Percentiles rank a stretch among this genome's conserved stretches.
phyloP scores from a whole-genome alignment of 208 protist genomes.

The Acanthamoeba royreba region DNA sequence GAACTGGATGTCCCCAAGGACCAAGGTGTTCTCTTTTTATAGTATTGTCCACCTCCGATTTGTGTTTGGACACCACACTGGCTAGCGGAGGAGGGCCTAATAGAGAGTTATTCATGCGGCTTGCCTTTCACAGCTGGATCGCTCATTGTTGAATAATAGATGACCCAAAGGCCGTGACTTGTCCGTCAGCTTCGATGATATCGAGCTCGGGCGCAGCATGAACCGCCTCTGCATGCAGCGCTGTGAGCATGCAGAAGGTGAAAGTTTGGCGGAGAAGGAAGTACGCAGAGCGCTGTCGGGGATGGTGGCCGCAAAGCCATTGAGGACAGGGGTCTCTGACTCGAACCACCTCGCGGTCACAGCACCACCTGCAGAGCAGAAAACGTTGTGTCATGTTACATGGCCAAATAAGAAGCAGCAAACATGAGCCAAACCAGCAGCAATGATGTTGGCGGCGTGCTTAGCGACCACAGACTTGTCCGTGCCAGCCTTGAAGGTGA shows the following conservation, averaged over 20 bases:
- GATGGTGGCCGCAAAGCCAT: conserved; percentile 35
- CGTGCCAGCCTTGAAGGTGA: conserved; percentile 27
- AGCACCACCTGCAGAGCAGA: not conserved
- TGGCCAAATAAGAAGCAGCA: too few relatives aligned
- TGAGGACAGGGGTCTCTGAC: not conserved
- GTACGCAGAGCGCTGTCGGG: not conserved
- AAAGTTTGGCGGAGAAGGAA: not conserved
- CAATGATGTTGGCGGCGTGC: not conserved
- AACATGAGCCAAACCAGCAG: not conserved
- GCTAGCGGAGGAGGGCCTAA: too few relatives aligned
- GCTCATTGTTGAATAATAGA: not conserved
- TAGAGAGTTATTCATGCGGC: too few relatives aligned
- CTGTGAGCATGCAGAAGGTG: not conserved
- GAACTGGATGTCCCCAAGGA: too few relatives aligned
- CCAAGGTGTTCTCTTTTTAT: too few relatives aligned
- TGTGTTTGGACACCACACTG: too few relatives aligned
- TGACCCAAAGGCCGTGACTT: not conserved
- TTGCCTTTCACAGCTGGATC: too few relatives aligned
- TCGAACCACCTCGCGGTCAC: not conserved
- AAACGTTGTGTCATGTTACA: too few relatives aligned
- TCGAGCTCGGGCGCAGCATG: not conserved
- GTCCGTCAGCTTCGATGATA: not conserved
- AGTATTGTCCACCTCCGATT: too few relatives aligned
- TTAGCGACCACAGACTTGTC: not conserved
- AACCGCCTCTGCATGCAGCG: not conserved